These are phyloP conservation scores for Elsinoe ampelina DNA, from an alignment of 2,329 filamentous ascomycete species.

Conservation along the genomic window DNA sequence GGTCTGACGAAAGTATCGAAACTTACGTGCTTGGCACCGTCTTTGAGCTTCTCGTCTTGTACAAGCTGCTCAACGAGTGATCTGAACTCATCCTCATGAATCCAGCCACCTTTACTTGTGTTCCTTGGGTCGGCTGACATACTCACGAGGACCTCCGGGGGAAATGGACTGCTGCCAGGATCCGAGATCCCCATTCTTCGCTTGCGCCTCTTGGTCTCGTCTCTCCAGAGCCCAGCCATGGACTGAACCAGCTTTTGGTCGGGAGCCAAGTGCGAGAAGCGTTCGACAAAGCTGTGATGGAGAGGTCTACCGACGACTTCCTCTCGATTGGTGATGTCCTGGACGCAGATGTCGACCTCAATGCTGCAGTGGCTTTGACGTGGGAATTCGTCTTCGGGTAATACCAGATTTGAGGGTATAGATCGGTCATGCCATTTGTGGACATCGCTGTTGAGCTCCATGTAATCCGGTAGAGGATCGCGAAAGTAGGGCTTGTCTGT, in stretches of 20 bases:
- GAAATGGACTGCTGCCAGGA: constrained; percentile 65
- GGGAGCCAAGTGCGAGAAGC: constrained; percentile 49
- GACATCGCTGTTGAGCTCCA: constrained; percentile 49
- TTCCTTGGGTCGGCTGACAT: constrained; percentile 79
- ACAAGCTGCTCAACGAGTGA: constrained; percentile 56
- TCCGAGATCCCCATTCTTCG: constrained; percentile 56
- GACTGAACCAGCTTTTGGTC: constrained; percentile 83
- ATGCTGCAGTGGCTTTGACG: constrained; percentile 80
- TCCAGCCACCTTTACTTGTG: constrained; percentile 69
- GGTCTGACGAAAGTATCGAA: constrained; percentile 57
- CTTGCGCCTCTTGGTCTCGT: constrained; percentile 74
- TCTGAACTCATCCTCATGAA: constrained; percentile 79
- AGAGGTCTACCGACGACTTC: constrained; percentile 66
- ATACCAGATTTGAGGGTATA: constrained; percentile 50
- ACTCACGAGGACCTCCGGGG: constrained; percentile 69
- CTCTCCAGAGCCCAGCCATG: constrained; percentile 87
- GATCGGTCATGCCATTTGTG: constrained; percentile 76
- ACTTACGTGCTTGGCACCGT: constrained; percentile 35
- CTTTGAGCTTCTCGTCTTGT: constrained; percentile 49
- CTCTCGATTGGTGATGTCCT: constrained; percentile 75
- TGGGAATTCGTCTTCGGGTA: constrained; percentile 55
- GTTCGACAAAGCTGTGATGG: constrained; percentile 81
- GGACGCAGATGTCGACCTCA: constrained; percentile 80
- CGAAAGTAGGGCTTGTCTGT: constrained; percentile 64
- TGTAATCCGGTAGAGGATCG: constrained; percentile 60